phyloP scores from a whole-genome alignment of 1,139 yeast genomes.

The Taphrina pruni region DNA sequence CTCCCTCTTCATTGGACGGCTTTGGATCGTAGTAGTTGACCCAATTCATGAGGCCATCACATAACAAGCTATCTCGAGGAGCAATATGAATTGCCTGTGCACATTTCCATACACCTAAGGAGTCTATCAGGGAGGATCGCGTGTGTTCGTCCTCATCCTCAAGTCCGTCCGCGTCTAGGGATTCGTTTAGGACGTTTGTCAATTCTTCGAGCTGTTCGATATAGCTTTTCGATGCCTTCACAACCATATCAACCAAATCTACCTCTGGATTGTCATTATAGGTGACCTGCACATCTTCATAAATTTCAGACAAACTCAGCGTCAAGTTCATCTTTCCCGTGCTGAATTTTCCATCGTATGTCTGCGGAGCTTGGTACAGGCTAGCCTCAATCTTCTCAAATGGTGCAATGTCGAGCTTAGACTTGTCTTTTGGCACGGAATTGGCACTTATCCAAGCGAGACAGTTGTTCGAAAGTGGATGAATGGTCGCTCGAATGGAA shows the following conservation, averaged over 20 bases:
- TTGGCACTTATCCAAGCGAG: slow-evolving; percentile 53
- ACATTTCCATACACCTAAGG: slow-evolving; percentile 25
- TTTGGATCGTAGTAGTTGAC: slow-evolving; percentile 46
- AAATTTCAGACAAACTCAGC: slow-evolving; percentile 10
- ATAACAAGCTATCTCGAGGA: slow-evolving; percentile 1
- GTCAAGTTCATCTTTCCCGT: slow-evolving; percentile 48
- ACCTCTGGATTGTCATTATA: slow-evolving; percentile 2
- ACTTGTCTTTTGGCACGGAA: slow-evolving; percentile 46
- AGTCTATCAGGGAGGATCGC: slow-evolving; percentile 22
- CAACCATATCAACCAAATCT: slow-evolving; percentile 20
- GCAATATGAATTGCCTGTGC: slow-evolving; percentile 42
- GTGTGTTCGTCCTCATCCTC: slow-evolving; percentile 27
- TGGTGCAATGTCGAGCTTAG: slow-evolving; percentile 46
- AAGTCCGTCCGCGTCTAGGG: slow-evolving; percentile 25
- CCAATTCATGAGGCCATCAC: slow-evolving; percentile 45
- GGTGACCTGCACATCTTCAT: slow-evolving; percentile 1
- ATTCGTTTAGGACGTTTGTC: slow-evolving; percentile 17
- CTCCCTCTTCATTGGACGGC: slow-evolving; percentile 47
- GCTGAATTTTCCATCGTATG: slow-evolving; percentile 53
- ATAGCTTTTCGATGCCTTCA: slow-evolving; percentile 13
- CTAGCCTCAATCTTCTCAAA: slow-evolving; percentile 49
- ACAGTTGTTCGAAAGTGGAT: slow-evolving; percentile 54
- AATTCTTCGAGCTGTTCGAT: background rate
- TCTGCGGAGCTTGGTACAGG: slow-evolving; percentile 52
- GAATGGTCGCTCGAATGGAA: slow-evolving; percentile 54